These are phyloP conservation scores for Acacia melanoxylon DNA, from an alignment of 306 rosid genomes.

Conservation along the genomic window DNA sequence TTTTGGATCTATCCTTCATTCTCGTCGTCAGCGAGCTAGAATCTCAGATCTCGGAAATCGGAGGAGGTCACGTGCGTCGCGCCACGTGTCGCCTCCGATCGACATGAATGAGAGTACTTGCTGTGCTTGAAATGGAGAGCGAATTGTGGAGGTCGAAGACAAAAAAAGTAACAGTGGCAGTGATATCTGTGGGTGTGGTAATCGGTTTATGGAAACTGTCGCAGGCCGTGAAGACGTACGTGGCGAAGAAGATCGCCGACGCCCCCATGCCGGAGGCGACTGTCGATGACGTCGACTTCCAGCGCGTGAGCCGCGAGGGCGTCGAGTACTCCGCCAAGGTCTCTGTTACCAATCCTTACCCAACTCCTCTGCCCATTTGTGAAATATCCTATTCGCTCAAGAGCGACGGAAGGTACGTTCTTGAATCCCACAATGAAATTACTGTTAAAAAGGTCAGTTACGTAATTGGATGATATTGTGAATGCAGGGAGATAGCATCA, in stretches of 20 bases:
- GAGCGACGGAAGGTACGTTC: constrained; percentile 45
- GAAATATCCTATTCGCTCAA: constrained; percentile 70
- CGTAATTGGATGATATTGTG: neutral
- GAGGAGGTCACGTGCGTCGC: neutral
- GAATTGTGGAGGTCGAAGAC: neutral
- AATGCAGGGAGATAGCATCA: constrained; percentile 58
- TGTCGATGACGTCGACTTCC: constrained; percentile 62
- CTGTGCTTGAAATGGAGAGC: neutral
- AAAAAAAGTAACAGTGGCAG: neutral
- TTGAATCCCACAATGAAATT: too few relatives aligned
- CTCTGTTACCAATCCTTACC: constrained; percentile 64
- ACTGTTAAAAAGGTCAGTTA: too few relatives aligned
- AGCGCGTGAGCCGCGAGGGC: constrained; percentile 41
- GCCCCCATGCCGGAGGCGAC: constrained; percentile 73
- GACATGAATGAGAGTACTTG: neutral
- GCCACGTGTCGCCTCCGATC: neutral
- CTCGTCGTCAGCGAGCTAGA: neutral
- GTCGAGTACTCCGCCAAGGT: constrained; percentile 70
- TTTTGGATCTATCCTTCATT: neutral
- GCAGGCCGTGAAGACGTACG: constrained; percentile 55
- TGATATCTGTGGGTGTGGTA: neutral
- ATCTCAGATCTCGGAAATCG: neutral
- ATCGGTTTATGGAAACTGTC: constrained; percentile 17
- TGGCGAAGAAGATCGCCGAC: constrained; percentile 49
- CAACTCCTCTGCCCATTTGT: constrained; percentile 60